phyloP scores from a whole-genome alignment of 352 stramenopile genomes.

The Halophytophthora batemanensis region DNA sequence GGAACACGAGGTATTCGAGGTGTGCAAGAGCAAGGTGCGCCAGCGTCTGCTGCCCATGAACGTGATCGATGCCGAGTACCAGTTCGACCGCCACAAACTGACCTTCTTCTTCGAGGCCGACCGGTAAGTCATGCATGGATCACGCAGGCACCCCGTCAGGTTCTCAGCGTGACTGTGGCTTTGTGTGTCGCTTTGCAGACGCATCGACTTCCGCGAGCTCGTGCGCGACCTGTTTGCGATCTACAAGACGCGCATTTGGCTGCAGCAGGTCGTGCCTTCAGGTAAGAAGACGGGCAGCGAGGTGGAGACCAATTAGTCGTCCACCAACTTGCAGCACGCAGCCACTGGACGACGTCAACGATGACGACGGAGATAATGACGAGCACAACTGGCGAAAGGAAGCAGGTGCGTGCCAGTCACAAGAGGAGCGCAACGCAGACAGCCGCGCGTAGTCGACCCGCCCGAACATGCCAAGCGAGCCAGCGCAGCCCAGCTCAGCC shows the following conservation, averaged over 20 bases:
- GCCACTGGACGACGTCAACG: too few relatives aligned
- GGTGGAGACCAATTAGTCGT: conserved; percentile 48
- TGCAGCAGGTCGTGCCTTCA: conserved; percentile 91
- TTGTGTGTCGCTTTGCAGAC: conserved; percentile 30
- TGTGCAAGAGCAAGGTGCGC: conserved; percentile 95
- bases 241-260: conserved; percentile 99
- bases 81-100: conserved; percentile 98
- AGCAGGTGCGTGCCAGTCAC: too few relatives aligned
- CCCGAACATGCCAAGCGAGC: not conserved
- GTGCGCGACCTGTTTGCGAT: conserved; percentile 98
- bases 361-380: too few relatives aligned
- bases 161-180: not conserved
- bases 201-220: conserved; percentile 97
- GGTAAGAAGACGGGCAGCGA: conserved; percentile 69
- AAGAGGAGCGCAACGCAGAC: conserved; percentile 7
- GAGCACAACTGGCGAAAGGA: too few relatives aligned
- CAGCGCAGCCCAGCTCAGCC: not conserved
- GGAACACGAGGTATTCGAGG: conserved; percentile 95
- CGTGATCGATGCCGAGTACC: conserved; percentile 97
- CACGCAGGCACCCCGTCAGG: not conserved
- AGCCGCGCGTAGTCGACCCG: not conserved
- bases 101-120: conserved; percentile 99
- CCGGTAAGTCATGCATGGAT: conserved; percentile 42
- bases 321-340: too few relatives aligned
- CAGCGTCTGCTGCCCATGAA: conserved; percentile 95